Evolutionary conservation across 331 rosid species (phyloP).

Genomic region (Ulmus americana): DNA sequence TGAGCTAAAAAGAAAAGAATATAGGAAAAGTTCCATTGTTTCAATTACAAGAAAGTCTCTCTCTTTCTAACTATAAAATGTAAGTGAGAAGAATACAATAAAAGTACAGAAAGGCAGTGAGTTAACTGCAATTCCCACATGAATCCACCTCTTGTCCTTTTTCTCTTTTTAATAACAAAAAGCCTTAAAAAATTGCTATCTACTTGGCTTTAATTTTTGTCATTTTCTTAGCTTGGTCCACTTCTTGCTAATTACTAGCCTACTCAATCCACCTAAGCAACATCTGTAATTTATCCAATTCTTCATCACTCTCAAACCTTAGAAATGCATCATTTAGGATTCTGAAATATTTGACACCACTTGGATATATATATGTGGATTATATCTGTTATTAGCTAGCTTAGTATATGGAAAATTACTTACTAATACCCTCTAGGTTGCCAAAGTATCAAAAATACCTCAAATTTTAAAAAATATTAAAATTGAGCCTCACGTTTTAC

Average conservation of each 20-base stretch:
- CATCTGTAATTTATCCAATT: conserved; percentile 24
- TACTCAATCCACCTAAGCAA: conserved; percentile 52
- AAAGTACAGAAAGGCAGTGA: conserved; percentile 46
- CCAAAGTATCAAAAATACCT: too few species aligned
- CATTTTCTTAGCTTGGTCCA: conserved; percentile 42
- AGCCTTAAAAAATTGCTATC: conserved; percentile 15
- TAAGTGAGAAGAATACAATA: conserved; percentile 44
- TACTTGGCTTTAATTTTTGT: conserved; percentile 29
- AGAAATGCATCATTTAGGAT: conserved; percentile 4
- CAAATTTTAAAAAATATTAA: too few species aligned
- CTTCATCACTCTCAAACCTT: conserved; percentile 34
- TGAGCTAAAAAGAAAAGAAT: conserved; percentile 25
- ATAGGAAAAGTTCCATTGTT: conserved; percentile 39
- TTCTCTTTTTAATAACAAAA: conserved; percentile 27
- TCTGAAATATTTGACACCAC: conserved; percentile 12
- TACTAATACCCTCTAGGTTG: too few species aligned
- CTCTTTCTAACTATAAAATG: conserved; percentile 6
- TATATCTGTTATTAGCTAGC: neutral
- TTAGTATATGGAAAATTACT: neutral
- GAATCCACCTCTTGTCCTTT: conserved; percentile 56
- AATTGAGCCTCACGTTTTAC: too few species aligned
- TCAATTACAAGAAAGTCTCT: conserved; percentile 48
- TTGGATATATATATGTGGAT: neutral
- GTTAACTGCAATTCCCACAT: conserved; percentile 57
- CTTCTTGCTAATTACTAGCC: conserved; percentile 44